These are phyloP conservation scores for Acacia confusa DNA, from an alignment of 306 rosid genomes.

Conservation along the genomic window DNA sequence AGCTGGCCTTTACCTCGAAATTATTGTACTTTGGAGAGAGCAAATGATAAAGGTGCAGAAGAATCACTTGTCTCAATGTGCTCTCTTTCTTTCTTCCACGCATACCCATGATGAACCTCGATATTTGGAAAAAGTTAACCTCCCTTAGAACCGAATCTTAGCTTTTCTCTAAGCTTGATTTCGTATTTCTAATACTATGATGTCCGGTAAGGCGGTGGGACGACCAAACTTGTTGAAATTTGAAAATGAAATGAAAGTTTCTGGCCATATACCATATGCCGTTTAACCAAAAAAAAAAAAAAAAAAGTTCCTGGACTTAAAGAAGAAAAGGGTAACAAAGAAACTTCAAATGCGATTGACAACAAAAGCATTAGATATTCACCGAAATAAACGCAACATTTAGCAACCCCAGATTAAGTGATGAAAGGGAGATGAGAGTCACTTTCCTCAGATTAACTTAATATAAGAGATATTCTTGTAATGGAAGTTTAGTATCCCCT, in stretches of 20 bases:
- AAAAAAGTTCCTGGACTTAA: not conserved
- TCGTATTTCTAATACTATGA: constrained; percentile 9
- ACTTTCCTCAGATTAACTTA: not conserved
- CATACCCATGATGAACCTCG: constrained; percentile 21
- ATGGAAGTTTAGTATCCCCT: not conserved
- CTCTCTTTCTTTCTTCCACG: constrained; percentile 25
- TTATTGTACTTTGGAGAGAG: constrained; percentile 35
- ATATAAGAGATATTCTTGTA: not conserved
- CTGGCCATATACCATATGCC: not conserved
- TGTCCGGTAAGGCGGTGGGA: constrained; percentile 17
- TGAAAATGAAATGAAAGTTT: not conserved
- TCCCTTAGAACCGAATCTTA: constrained; percentile 10
- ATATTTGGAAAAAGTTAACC: constrained; percentile 14
- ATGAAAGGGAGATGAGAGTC: not conserved
- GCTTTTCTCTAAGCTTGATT: not conserved
- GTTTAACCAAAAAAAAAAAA: too few relatives aligned
- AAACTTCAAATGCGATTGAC: not conserved
- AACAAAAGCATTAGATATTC: constrained; percentile 8
- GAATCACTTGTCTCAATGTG: constrained; percentile 26
- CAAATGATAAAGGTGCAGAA: constrained; percentile 39
- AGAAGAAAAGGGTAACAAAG: not conserved
- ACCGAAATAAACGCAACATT: not conserved
- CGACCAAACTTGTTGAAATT: not conserved
- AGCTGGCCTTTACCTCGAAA: not conserved
- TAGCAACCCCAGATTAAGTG: too few relatives aligned